phyloP scores from a whole-genome alignment of 805 yeast genomes.

The Naumovozyma castellii region DNA sequence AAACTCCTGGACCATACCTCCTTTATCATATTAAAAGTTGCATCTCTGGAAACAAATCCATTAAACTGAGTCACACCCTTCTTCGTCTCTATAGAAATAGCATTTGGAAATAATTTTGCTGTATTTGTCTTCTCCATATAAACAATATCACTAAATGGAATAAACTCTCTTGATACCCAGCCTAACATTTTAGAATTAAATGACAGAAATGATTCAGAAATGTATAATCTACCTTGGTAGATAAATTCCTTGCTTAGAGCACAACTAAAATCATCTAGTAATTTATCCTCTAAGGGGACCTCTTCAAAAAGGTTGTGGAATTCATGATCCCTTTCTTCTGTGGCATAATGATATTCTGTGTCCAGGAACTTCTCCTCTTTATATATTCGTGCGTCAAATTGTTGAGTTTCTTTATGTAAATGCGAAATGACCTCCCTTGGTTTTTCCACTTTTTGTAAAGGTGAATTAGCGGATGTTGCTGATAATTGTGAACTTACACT shows the following conservation, averaged over 20 bases:
- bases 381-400: slow-evolving; percentile 36
- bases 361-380: slow-evolving; percentile 48
- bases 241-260: slow-evolving; percentile 77
- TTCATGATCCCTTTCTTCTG: slow-evolving; percentile 54
- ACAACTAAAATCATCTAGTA: slow-evolving; percentile 83
- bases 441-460: slow-evolving; percentile 14
- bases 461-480: slow-evolving; percentile 6
- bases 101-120: slow-evolving; percentile 87
- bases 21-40: slow-evolving; percentile 60
- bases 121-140: slow-evolving; percentile 65
- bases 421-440: slow-evolving; percentile 14
- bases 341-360: slow-evolving; percentile 56
- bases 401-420: neutral
- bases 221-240: slow-evolving; percentile 78
- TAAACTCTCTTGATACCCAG: slow-evolving; percentile 75
- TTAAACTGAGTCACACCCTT: slow-evolving; percentile 56
- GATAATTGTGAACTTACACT: slow-evolving; percentile 5
- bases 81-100: slow-evolving; percentile 54
- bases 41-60: slow-evolving; percentile 75
- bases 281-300: slow-evolving; percentile 57
- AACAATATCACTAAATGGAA: slow-evolving; percentile 62
- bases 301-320: slow-evolving; percentile 70
- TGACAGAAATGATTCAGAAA: slow-evolving; percentile 69
- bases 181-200: slow-evolving; percentile 78
- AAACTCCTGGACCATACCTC: slow-evolving; percentile 51